These are phyloP conservation scores for Purpureocillium takamizusanense DNA, from an alignment of 2,329 filamentous ascomycete species.

Conservation along the genomic window DNA sequence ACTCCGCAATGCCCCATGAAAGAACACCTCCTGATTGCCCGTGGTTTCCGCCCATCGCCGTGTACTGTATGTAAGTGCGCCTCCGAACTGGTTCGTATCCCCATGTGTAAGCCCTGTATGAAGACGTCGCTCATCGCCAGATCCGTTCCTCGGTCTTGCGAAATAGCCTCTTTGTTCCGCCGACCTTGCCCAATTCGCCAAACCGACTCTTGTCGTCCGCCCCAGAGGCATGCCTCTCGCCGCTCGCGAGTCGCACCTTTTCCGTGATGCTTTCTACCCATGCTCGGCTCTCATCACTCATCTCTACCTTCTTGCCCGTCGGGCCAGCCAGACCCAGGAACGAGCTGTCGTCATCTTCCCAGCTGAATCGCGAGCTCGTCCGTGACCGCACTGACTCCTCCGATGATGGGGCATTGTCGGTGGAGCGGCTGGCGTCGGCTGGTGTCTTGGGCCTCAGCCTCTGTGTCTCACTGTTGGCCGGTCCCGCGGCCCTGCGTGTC, in stretches of 20 bases:
- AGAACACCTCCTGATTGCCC: not conserved
- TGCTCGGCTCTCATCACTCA: slow-evolving; percentile 63
- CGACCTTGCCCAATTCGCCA: slow-evolving; percentile 63
- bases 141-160: slow-evolving; percentile 28
- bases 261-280: slow-evolving; percentile 82
- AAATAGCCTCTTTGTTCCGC: slow-evolving; percentile 65
- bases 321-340: slow-evolving; percentile 63
- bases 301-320: slow-evolving; percentile 52
- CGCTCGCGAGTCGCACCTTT: slow-evolving; percentile 63
- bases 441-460: slow-evolving; percentile 34
- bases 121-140: too few relatives aligned
- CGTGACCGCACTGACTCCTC: slow-evolving; percentile 36
- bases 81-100: too few relatives aligned
- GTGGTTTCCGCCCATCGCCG: not conserved
- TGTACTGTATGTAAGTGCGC: not conserved
- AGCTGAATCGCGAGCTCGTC: slow-evolving; percentile 44
- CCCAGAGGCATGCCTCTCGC: slow-evolving; percentile 34
- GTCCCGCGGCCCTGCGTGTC: slow-evolving; percentile 37
- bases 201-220: slow-evolving; percentile 36
- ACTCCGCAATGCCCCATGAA: not conserved
- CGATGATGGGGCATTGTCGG: slow-evolving; percentile 33
- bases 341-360: slow-evolving; percentile 50
- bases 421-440: slow-evolving; percentile 17
- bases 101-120: too few relatives aligned
- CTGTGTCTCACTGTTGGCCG: slow-evolving; percentile 19